A percentile compares a stretch with the other conserved stretches of the same genome.
These are phyloP conservation scores for Tolypocladium nubicola DNA, from an alignment of 2,329 filamentous ascomycete species.

Conservation along the genomic window DNA sequence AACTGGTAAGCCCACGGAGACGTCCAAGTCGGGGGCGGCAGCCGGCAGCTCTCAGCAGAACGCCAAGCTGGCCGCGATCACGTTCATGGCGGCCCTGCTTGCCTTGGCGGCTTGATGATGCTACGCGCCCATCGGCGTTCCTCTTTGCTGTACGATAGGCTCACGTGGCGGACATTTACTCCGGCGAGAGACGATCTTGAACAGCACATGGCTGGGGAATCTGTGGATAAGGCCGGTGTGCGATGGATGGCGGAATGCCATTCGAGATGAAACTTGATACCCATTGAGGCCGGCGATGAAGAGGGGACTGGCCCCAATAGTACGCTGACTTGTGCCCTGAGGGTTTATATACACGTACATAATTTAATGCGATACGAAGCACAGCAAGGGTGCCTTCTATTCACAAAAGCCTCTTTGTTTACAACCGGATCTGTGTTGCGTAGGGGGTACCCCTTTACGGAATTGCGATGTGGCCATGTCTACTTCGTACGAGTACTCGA, in stretches of 20 bases:
- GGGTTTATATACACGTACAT: conserved; percentile 1
- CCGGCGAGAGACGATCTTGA: not conserved
- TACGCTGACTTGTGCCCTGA: not conserved
- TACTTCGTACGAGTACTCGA: no score
- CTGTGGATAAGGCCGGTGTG: not conserved
- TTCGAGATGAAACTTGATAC: not conserved
- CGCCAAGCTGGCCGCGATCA: not conserved
- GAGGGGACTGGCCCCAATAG: not conserved
- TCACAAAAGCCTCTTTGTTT: not conserved
- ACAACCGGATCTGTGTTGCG: not conserved
- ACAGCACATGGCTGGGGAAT: not conserved
- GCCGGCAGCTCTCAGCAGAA: not conserved
- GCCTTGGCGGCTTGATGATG: not conserved
- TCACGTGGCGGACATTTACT: not conserved
- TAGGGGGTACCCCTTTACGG: not conserved
- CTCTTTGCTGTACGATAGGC: not conserved
- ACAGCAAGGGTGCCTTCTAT: not conserved
- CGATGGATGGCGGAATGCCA: not conserved
- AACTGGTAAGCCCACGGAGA: conserved; percentile 3
- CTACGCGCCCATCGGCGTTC: not conserved
- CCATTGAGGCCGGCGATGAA: conserved; percentile 1
- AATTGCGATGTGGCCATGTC: not conserved
- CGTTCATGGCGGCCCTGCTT: not conserved
- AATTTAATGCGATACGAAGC: conserved; percentile 2
- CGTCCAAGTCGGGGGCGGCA: conserved; percentile 4